phyloP scores from a whole-genome alignment of 2,329 filamentous ascomycete genomes.

The Alternaria sp. region DNA sequence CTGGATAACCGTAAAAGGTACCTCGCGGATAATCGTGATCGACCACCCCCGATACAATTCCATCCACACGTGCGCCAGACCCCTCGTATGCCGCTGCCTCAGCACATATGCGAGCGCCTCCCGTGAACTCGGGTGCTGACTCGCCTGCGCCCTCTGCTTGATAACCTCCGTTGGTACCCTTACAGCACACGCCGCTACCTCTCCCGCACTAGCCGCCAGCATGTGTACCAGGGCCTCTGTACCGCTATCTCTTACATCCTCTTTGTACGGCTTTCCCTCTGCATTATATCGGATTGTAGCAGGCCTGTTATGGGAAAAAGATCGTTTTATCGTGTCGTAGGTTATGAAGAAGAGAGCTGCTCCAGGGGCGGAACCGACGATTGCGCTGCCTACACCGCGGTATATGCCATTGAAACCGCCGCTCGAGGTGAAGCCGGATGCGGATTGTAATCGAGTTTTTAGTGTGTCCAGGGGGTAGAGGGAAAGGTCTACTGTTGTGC shows the following conservation, averaged over 20 bases:
- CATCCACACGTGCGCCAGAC: conserved; percentile 69
- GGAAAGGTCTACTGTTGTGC: conserved; percentile 94
- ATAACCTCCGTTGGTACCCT: conserved; percentile 95
- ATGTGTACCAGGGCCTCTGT: conserved; percentile 69
- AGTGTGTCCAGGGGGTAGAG: conserved; percentile 98
- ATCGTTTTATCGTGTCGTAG: conserved; percentile 75
- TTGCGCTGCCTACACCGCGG: conserved; percentile 85
- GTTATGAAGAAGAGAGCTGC: conserved; percentile 98
- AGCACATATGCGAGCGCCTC: conserved; percentile 75
- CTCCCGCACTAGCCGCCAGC: conserved; percentile 82
- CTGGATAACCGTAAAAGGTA: conserved; percentile 96
- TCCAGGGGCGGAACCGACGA: conserved; percentile 90
- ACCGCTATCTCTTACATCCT: conserved; percentile 18
- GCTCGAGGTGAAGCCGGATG: conserved; percentile 76
- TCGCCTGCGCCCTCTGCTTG: conserved; percentile 94
- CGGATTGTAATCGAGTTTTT: conserved; percentile 94
- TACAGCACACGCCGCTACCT: conserved; percentile 90
- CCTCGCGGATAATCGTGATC: conserved; percentile 93
- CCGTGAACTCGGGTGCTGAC: conserved; percentile 75
- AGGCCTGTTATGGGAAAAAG: conserved; percentile 26
- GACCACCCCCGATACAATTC: conserved; percentile 92
- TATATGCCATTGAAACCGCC: conserved; percentile 94
- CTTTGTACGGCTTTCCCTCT: conserved; percentile 41
- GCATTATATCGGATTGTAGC: conserved; percentile 32
- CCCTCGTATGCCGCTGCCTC: conserved; percentile 48